Evolutionary conservation across 2,329 filamentous ascomycete genomes (phyloP), one percentile per base, ranked within the genome.

Genomic region (Trichophyton mentagrophytes): DNA sequence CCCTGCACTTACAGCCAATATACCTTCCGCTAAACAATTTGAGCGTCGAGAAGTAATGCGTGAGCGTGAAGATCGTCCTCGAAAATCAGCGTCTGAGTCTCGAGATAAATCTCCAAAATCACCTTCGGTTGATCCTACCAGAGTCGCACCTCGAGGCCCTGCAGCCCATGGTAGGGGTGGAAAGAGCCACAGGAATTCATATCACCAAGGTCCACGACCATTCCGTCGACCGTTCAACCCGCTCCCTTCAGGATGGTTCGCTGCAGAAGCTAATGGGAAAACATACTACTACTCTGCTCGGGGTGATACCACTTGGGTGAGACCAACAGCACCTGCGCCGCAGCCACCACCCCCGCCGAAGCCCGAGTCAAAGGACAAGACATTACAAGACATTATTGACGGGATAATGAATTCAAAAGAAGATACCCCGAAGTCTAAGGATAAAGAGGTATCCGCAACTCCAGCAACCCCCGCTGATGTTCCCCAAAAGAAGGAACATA

Each of bases 201-300:
- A 81, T 68, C 82, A 81, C 67, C 51, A 33, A 36, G 77, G 72
- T 69, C 80, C 77, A 61, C 77, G 80, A 61, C 77, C 78, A 22
- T 82, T 85, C 60, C 83, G 80, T 46, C 79, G 77, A 51, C 78
- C 72, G 68, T 82, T 76, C 68, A 75, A 79, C 53, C 78, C 82
- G 17, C 78, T 96, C 11, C 91, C 92, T 3, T 73, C 81, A n/a
- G 92, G 91, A 42, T 97, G 92, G 92, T 95, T 87, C 69, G 78
- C 86, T 57, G 85, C 90, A 22, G 85, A 82, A 47, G 86, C 90
- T 64, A 82, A 83, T 56, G 89, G 90, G 0, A 83, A 83, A 60
- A 83, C 82, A 15, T 96, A 97, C 73, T 97, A 90, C 72, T 97
- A 96, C 73, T 89, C 86, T 63, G 84, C 85, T 64, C 81, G 80